Evolutionary conservation across 768 basidiomycete species (phyloP), one percentile per base, ranked within the genome.

Genomic region (Leccinellum albellum): DNA sequence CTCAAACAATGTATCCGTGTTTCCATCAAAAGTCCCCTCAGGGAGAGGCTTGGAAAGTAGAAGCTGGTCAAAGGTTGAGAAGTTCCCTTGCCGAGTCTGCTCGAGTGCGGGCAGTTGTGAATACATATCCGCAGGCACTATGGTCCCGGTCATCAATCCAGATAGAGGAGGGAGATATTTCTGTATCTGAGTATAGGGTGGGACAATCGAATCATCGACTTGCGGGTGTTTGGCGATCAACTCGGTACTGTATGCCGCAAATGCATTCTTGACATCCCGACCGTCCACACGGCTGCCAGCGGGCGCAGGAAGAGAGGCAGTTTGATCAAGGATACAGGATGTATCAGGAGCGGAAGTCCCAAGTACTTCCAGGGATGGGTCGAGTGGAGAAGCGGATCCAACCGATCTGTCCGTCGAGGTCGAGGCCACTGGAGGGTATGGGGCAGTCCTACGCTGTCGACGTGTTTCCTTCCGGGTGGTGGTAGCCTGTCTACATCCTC

Each of bases 351-450:
- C 5, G 15, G 20, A 42, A 5, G 54, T 17, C 12, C 3, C 12
- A 7, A 9, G 23, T 17, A 10, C n/a, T 29, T 17, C 5, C 5
- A 54, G 29, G 5, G 17, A n/a, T 14, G 21, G 4, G 12, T 23
- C 17, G 2, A 13, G 6, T 24, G 54, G 37, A 13, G 52, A 55
- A 8, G 7, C 3, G 6, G 40, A 44, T 3, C 31, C n/a, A 7
- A 29, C 26, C 7, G 33, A 53, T 15, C 28, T 28, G 17, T 33
- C n/a, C n/a, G 55, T 12, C 28, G 49, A 51, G 12, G 17, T 14
- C 14, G 57, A 48, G 13, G 59, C 21, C 2, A 40, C 21, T 0
- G 32, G 20, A 3, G 44, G 23, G 21, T 64, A 66, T 0, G 64
- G 64, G 1, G 53, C 28, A 2, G 24, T 14, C 24, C 40, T 55